A percentile compares a stretch with the other conserved stretches of the same genome.
phyloP scores from a whole-genome alignment of 108 stramenopile species.

The Nitzschia sp. region DNA sequence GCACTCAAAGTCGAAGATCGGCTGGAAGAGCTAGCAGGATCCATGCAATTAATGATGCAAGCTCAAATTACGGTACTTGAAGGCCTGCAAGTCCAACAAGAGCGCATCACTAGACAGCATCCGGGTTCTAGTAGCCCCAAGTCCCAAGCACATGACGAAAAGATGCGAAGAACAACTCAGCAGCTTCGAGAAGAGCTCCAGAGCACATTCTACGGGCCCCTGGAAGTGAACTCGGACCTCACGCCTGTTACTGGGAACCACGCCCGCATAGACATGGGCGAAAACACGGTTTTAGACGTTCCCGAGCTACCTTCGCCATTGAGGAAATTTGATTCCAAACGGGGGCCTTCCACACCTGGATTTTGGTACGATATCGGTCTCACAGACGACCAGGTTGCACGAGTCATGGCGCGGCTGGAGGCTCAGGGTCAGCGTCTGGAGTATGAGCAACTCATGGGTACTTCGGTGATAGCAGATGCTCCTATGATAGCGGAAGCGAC shows the following conservation, averaged over 20 bases:
- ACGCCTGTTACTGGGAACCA: neutral
- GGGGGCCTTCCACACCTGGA: neutral
- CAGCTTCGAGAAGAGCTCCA: neutral
- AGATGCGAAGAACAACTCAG: neutral
- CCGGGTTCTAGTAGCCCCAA: neutral
- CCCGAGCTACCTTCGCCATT: neutral
- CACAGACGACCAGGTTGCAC: neutral
- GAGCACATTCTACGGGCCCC: neutral
- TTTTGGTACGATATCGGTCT: neutral
- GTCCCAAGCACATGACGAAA: neutral
- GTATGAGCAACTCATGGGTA: neutral
- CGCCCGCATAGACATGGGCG: neutral
- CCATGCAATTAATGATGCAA: neutral
- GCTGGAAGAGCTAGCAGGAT: slow-evolving; percentile 5
- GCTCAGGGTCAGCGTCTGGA: neutral
- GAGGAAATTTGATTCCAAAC: neutral
- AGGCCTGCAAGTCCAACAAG: neutral
- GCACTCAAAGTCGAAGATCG: slow-evolving; percentile 3
- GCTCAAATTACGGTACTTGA: slow-evolving; percentile 3
- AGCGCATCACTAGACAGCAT: neutral
- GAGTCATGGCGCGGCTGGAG: neutral
- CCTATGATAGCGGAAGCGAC: too few species aligned
- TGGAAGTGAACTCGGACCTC: neutral
- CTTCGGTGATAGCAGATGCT: too few species aligned
- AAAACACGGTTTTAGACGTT: neutral